A percentile compares a stretch with the other conserved stretches of the same genome.
Evolutionary conservation across 2,329 filamentous ascomycete genomes (phyloP).

Genomic region (Orbilia brochopaga): DNA sequence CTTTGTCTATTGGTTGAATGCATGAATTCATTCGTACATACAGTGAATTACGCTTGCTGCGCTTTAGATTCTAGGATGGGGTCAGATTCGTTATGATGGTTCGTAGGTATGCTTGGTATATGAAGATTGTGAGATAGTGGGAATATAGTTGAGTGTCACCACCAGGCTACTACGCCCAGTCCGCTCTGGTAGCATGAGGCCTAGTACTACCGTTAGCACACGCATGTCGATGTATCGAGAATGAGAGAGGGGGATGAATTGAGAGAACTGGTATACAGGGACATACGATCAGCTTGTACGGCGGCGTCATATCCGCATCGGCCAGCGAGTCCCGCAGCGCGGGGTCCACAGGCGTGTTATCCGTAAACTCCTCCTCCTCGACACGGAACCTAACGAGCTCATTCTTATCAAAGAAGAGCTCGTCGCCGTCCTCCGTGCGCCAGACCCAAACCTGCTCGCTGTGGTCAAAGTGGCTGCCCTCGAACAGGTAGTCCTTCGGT

Average conservation of each 20-base stretch:
- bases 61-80: neutral
- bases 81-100: neutral
- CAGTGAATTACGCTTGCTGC: neutral
- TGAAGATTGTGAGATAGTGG: slow-evolving; percentile 18
- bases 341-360: slow-evolving; percentile 77
- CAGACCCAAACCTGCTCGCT: slow-evolving; percentile 84
- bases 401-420: slow-evolving; percentile 85
- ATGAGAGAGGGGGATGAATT: neutral
- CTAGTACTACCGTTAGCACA: slow-evolving; percentile 21
- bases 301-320: slow-evolving; percentile 68
- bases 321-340: slow-evolving; percentile 55
- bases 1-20: neutral
- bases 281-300: slow-evolving; percentile 68
- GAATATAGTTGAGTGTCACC: slow-evolving; percentile 47
- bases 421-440: slow-evolving; percentile 69
- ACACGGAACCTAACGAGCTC: slow-evolving; percentile 88
- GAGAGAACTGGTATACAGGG: no score
- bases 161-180: slow-evolving; percentile 55
- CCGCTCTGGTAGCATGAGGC: slow-evolving; percentile 55
- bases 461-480: slow-evolving; percentile 62
- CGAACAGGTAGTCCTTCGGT: slow-evolving; percentile 50
- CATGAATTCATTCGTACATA: neutral
- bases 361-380: slow-evolving; percentile 86
- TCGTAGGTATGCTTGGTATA: slow-evolving; percentile 3
- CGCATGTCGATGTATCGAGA: neutral